A percentile compares a stretch with the other conserved stretches of the same genome.
Evolutionary conservation across 2,329 filamentous ascomycete genomes (phyloP).

Genomic region (Aspergillus cejpii): DNA sequence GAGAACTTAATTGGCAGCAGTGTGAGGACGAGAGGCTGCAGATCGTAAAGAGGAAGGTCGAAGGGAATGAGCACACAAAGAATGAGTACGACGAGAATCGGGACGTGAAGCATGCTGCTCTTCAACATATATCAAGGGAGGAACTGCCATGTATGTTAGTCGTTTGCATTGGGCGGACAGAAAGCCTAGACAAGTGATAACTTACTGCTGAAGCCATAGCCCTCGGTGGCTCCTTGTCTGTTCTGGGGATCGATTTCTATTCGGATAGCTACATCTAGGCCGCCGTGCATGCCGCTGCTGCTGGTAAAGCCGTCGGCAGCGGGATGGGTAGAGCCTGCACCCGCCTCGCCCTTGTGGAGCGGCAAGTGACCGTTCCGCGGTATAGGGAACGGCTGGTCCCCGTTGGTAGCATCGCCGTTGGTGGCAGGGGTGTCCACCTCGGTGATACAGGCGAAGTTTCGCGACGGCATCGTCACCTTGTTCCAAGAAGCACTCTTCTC

Average conservation of each 20-base stretch:
- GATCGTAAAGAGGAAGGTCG: constrained; percentile 8
- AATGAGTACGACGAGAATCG: constrained; percentile 7
- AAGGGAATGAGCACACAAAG: constrained; percentile 8
- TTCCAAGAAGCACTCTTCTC: constrained; percentile 66
- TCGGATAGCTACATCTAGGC: constrained; percentile 41
- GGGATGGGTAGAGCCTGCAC: constrained; percentile 69
- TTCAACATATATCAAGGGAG: constrained; percentile 13
- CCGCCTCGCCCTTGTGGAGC: constrained; percentile 68
- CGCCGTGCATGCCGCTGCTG: constrained; percentile 35
- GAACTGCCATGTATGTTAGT: constrained; percentile 14
- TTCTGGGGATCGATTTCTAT: constrained; percentile 45
- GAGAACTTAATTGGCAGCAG: constrained; percentile 4
- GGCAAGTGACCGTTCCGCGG: constrained; percentile 61
- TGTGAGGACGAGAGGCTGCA: constrained; percentile 13
- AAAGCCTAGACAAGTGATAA: constrained; percentile 5
- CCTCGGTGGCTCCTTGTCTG: constrained; percentile 38
- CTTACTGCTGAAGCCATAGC: constrained; percentile 47
- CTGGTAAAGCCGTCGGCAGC: constrained; percentile 52
- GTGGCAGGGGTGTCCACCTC: constrained; percentile 38
- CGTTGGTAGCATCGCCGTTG: constrained; percentile 19
- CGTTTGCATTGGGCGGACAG: background rate
- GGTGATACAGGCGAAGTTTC: constrained; percentile 59
- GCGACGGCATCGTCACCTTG: constrained; percentile 72
- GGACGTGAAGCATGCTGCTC: constrained; percentile 9
- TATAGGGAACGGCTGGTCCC: constrained; percentile 23